Evolutionary conservation across 331 rosid genomes (phyloP), one percentile per base, ranked within the genome.

Genomic region (Pyracantha coccinea): DNA sequence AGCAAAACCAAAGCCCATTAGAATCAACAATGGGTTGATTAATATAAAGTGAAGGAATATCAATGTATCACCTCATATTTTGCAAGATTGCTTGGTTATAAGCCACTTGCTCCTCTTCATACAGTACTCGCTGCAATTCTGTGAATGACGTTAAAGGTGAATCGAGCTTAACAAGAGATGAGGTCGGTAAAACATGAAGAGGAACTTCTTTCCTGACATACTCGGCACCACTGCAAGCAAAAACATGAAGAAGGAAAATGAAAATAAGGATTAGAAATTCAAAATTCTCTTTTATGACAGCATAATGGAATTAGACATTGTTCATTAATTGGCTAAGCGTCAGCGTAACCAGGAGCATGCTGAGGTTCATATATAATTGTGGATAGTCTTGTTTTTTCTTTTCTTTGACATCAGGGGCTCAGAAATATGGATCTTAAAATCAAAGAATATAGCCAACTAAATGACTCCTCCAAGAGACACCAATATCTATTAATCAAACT

Each of bases 61-160:
- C 24, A 76, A 79, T 75, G 76, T 15, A 58, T 69, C 82, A 95
- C 99, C 95, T 95, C 83, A 73, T 85, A 87, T 92, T 92, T 82
- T 90, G 93, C 55, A 29, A 64, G 81, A 95, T 81, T 79, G 99
- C 92, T 80, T 92, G 91, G 79, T 89, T 95, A 82, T 95, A 95
- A 27, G 99, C 99, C 20, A 83, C 86, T 75, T 83, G 87, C 88
- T 95, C 99, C 89, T 95, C 99, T 76, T 95, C 97, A 66, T 81
- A 92, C 70, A 95, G 77, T 65, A 95, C 93, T 60, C 80, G 91
- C 78, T 92, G 99, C 82, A 95, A 77, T 85, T 95, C 99, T 62
- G 86, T 88, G 71, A 87, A 92, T 25, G 99, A 89, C 10, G 66
- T 83, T 69, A 95, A 81, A 21, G 99, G 92, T 2, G 97, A 85